Evolutionary conservation across 805 yeast genomes (phyloP), one percentile per base, ranked within the genome.

Genomic region (Schwanniomyces yamadae): DNA sequence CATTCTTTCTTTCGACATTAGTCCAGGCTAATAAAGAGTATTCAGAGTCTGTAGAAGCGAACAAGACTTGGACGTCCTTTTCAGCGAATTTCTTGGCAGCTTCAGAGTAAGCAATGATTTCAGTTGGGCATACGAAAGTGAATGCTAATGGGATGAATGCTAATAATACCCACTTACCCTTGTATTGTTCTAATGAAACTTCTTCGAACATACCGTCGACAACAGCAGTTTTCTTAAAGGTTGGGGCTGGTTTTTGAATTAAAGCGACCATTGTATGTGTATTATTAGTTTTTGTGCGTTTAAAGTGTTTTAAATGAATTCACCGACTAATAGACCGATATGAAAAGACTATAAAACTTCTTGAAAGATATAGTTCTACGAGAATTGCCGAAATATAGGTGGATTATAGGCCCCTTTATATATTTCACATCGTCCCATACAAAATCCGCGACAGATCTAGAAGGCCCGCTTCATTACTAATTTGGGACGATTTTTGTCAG

Each of bases 41-140:
- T 77, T 93, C 97, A 41, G 98, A 91, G 75, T 93, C 99, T 54
- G 97, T 91, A 44, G 98, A 91, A 52, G 98, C 97, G 55, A 93
- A 89, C 61, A 93, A 79, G 35, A 93, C 82, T 74, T 88, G 86
- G 52, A 88, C 80, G 59, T 82, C 91, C 64, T 87, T 83, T 52
- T 78, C 95, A 55, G 84, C 67, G 73, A 93, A 93, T 77, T 83
- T 82, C 76, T 82, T 80, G 55, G 80, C 85, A 54, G 97, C 96
- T 55, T 91, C 96, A 47, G 96, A 86, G 84, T 89, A 93, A 54
- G 98, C 98, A 70, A 93, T 82, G 76, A 93, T 90, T 78, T 93
- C 98, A 53, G 99, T 93, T 69, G 99, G 99, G 75, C 99, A 93
- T 48, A 93, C 98, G 55, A 93, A 93, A 44, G 99, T 93, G 90